phyloP scores from a whole-genome alignment of 1,139 yeast species.

The Hemisphaericaspora xylanilytica region DNA sequence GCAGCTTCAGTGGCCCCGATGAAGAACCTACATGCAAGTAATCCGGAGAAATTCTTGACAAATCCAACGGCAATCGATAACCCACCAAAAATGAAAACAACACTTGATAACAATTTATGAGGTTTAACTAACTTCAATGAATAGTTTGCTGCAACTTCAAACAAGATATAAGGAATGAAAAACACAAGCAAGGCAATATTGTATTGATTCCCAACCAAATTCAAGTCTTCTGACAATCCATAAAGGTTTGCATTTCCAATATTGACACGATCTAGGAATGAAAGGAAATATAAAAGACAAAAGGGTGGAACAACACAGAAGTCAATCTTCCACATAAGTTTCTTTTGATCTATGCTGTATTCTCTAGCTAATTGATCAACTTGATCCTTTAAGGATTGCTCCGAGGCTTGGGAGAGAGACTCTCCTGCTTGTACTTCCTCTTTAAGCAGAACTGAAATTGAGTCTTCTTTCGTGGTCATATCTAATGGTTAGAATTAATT shows the following conservation, averaged over 20 bases:
- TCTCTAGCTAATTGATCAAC: constrained; percentile 30
- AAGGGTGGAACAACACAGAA: constrained; percentile 67
- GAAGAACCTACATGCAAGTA: constrained; percentile 59
- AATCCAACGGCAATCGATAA: constrained; percentile 67
- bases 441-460: not conserved
- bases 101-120: constrained; percentile 57
- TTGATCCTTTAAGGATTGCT: constrained; percentile 16
- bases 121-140: constrained; percentile 59
- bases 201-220: constrained; percentile 56
- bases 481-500: too few relatives aligned
- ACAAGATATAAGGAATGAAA: constrained; percentile 67
- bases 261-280: constrained; percentile 71
- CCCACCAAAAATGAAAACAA: constrained; percentile 59
- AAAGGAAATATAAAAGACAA: constrained; percentile 62
- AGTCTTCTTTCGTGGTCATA: too few relatives aligned
- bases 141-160: constrained; percentile 68
- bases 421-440: not conserved
- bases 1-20: constrained; percentile 67
- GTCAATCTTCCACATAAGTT: constrained; percentile 62
- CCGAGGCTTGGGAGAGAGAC: not conserved
- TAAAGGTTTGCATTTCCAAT: constrained; percentile 72
- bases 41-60: constrained; percentile 53
- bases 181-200: constrained; percentile 64
- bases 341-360: constrained; percentile 38
- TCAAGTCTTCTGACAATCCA: constrained; percentile 54